Conservation (phyloP, 169 alveolate species). For the Miamiensis avidus region DNA sequence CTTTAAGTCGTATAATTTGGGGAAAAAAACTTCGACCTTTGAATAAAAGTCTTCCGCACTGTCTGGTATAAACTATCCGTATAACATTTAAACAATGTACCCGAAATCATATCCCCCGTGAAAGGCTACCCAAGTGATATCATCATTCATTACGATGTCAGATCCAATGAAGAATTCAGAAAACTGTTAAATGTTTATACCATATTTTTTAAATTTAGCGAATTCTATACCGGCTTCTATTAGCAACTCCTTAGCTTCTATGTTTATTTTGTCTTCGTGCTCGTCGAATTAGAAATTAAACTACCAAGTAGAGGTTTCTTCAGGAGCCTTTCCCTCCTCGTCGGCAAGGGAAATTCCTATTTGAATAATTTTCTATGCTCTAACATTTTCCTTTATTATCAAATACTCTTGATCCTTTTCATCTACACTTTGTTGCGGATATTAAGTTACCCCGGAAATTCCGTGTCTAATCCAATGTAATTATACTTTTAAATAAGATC, state of each 20-base stretch:
- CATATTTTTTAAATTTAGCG: constrained; percentile 70
- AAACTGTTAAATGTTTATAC: constrained; percentile 48
- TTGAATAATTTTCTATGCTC: constrained; percentile 94
- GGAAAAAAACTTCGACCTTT: constrained; percentile 91
- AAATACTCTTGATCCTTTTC: constrained; percentile 93
- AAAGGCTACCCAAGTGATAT: constrained; percentile 96
- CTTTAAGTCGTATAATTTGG: constrained; percentile 95
- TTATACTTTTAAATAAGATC: constrained; percentile 65
- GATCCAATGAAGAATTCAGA: constrained; percentile 43
- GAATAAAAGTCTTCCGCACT: constrained; percentile 92
- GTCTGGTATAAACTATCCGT: constrained; percentile 92
- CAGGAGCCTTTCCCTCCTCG: constrained; percentile 91
- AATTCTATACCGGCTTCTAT: constrained; percentile 97
- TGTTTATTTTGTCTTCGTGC: constrained; percentile 88
- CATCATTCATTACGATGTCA: constrained; percentile 93
- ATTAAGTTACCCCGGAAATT: constrained; percentile 87
- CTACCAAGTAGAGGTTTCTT: constrained; percentile 94
- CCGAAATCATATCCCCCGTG: constrained; percentile 99
- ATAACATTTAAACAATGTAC: constrained; percentile 91
- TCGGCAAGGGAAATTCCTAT: constrained; percentile 96
- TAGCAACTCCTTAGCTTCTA: constrained; percentile 92
- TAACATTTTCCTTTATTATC: constrained; percentile 95
- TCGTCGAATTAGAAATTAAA: constrained; percentile 96
- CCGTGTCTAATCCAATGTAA: constrained; percentile 82
- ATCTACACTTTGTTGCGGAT: constrained; percentile 54